Evolutionary conservation across 805 yeast species (phyloP), one percentile per base, ranked within the genome.

Genomic region (Scheffersomyces ergatensis): DNA sequence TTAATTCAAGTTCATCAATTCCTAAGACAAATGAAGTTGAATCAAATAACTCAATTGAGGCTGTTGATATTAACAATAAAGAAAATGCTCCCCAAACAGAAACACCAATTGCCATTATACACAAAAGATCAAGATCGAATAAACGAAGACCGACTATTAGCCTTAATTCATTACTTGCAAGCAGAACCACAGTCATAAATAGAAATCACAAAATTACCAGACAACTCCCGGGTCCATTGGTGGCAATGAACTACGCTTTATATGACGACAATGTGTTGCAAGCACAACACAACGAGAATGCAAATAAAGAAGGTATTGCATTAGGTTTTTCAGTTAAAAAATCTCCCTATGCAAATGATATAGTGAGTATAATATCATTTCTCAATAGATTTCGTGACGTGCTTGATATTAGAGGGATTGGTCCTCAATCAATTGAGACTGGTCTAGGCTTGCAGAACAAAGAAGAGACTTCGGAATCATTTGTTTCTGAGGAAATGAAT

Each of bases 141-240:
- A 26, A 26, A 13, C 9, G 14, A 5, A 26, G 30, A 12, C 14
- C 30, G 14, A 26, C n/a, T 5, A 11, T 14, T 8, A 26, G n/a
- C n/a, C 6, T 36, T 15, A 17, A n/a, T 23, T 5, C 23, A 14
- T 27, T 25, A 20, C 15, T 33, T 0, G 37, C 45, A 5, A 53
- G 58, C 16, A 41, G 61, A 30, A 70, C 74, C n/a, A 64, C 68
- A 6, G 55, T 69, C 0, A 24, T 60, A 3, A 57, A 54, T 19
- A 54, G 55, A 15, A 52, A 55, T 14, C 51, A 55, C 39, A 64
- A 61, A 44, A 43, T 53, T 13, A 51, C 67, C 7, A 48, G 71
- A 24, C 63, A 63, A 26, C 53, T 61, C 13, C 73, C 74, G 0
- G 74, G 73, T 1, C 74, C 76, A 1, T 48, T 69, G 34, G 51